These are phyloP conservation scores for Saksenaea oblongispora DNA, from an alignment of 371 early-diverging fungal genomes.

Conservation along the genomic window DNA sequence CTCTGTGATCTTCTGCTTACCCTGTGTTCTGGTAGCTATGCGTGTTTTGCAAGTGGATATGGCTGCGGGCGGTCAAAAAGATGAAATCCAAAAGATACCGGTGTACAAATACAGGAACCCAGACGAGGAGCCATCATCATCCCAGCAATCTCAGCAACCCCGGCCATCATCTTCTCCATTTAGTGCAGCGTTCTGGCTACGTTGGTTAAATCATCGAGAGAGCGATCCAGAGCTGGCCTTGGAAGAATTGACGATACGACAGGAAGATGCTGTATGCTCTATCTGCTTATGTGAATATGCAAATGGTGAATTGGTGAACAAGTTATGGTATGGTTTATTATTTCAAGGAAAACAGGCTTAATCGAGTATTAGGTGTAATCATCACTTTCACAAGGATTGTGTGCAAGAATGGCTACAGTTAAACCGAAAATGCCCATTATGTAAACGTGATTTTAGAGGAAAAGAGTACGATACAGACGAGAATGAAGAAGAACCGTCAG, in stretches of 20 bases:
- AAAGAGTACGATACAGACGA: constrained; percentile 11
- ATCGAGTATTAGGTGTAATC: constrained; percentile 30
- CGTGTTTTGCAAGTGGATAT: constrained; percentile 56
- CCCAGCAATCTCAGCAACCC: neutral
- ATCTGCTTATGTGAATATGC: constrained; percentile 69
- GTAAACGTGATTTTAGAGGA: constrained; percentile 27
- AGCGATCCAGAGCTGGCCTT: constrained; percentile 15
- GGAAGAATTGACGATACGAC: constrained; percentile 19
- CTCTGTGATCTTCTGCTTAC: constrained; percentile 64
- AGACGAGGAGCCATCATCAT: neutral
- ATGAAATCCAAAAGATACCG: constrained; percentile 55
- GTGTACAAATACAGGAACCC: constrained; percentile 28
- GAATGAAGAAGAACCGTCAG: neutral
- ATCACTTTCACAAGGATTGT: constrained; percentile 41
- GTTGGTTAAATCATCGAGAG: neutral
- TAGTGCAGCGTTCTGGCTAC: neutral
- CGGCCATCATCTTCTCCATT: neutral
- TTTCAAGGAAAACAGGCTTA: neutral
- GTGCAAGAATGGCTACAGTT: constrained; percentile 32
- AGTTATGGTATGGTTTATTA: constrained; percentile 36
- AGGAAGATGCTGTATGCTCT: constrained; percentile 57
- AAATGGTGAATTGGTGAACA: constrained; percentile 55
- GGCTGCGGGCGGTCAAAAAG: constrained; percentile 53
- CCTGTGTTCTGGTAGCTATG: constrained; percentile 57
- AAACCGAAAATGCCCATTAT: constrained; percentile 35